Evolutionary conservation across 805 yeast genomes (phyloP).

Genomic region (Candida succiphila): DNA sequence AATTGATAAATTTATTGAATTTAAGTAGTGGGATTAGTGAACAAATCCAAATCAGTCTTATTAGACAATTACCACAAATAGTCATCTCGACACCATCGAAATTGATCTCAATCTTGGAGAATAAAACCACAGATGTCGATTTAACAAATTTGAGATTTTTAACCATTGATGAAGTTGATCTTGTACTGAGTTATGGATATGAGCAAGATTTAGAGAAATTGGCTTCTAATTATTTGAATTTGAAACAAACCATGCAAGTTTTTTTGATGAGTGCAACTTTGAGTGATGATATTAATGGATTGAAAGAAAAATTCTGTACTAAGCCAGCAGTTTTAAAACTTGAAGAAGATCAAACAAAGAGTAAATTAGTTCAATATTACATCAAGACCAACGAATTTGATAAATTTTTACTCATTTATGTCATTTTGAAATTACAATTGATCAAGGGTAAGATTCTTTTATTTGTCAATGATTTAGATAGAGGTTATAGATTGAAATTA

Average conservation of each 20-base stretch:
- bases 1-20: constrained; percentile 54
- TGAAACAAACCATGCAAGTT: constrained; percentile 70
- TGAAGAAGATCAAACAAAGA: constrained; percentile 48
- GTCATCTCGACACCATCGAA: constrained; percentile 83
- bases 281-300: constrained; percentile 70
- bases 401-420: constrained; percentile 83
- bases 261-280: constrained; percentile 96
- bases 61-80: constrained; percentile 70
- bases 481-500: constrained; percentile 86
- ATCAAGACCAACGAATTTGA: constrained; percentile 84
- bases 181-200: constrained; percentile 83
- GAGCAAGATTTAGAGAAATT: constrained; percentile 71
- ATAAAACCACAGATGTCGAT: constrained; percentile 32
- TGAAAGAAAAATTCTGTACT: constrained; percentile 73
- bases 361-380: constrained; percentile 72
- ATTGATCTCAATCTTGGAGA: constrained; percentile 45
- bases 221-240: constrained; percentile 53
- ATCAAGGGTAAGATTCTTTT: constrained; percentile 86
- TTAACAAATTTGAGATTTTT: constrained; percentile 53
- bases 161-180: constrained; percentile 93
- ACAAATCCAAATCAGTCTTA: constrained; percentile 58
- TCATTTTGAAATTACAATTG: constrained; percentile 78
- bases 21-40: constrained; percentile 58
- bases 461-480: constrained; percentile 89
- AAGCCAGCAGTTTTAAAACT: constrained; percentile 74